Conservation (phyloP, 257 asterid species). For the Plantago major region DNA sequence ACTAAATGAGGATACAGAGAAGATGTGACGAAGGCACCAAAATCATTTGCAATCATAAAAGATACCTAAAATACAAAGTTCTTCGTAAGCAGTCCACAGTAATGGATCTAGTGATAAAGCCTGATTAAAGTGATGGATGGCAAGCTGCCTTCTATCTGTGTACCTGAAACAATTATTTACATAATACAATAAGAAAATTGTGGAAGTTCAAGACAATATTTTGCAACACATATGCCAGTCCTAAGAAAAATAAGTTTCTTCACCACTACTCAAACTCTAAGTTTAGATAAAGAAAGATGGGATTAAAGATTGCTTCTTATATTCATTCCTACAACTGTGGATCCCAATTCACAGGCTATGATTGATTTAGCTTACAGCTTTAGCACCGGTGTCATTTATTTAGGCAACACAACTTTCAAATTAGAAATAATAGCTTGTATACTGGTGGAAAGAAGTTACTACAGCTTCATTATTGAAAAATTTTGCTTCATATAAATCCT, state of each 20-base stretch:
- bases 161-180: slow-evolving; percentile 48
- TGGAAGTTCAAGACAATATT: slow-evolving; percentile 15
- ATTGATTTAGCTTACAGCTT: background rate
- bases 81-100: slow-evolving; percentile 96
- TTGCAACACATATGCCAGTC: background rate
- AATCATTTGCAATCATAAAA: background rate
- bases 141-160: slow-evolving; percentile 83
- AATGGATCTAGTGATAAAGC: slow-evolving; percentile 90
- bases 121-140: slow-evolving; percentile 87
- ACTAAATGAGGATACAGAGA: slow-evolving; percentile 5
- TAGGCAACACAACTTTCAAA: too few relatives aligned
- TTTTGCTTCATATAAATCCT: too few relatives aligned
- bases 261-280: background rate
- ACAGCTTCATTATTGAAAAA: too few relatives aligned
- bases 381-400: background rate
- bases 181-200: slow-evolving; percentile 11
- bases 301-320: background rate
- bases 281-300: background rate
- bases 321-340: background rate
- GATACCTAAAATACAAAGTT: slow-evolving; percentile 84
- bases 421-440: too few relatives aligned
- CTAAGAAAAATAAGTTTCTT: background rate
- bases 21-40: slow-evolving; percentile 3
- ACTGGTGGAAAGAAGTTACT: too few relatives aligned
- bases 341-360: slow-evolving; percentile 3